Conservation (phyloP, 2,329 filamentous ascomycete species). For the Nigrospora osmanthi region DNA sequence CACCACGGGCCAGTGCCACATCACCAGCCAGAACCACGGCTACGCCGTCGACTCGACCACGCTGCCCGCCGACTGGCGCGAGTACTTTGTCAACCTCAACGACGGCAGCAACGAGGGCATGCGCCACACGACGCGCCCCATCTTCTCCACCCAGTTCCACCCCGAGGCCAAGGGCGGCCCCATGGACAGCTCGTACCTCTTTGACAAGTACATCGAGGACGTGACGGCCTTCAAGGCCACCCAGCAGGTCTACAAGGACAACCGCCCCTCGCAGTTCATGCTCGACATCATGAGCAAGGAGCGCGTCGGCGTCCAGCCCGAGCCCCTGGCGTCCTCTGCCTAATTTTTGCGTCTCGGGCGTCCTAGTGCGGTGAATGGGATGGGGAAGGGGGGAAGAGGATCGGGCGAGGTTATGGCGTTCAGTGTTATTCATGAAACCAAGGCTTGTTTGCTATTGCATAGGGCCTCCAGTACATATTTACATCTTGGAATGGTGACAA, state of each 20-base stretch:
- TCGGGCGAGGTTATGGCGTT: constrained; percentile 1
- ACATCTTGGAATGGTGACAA: no score
- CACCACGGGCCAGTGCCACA: constrained; percentile 95
- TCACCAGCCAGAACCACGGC: constrained; percentile 97
- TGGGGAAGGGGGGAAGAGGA: no score
- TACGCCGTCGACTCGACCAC: constrained; percentile 88
- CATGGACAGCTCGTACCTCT: constrained; percentile 90
- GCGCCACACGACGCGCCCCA: constrained; percentile 91
- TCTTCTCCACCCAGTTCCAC: constrained; percentile 98
- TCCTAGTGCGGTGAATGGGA: background rate
- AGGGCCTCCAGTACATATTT: no score
- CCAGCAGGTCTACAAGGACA: constrained; percentile 74
- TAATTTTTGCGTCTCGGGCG: constrained; percentile 13
- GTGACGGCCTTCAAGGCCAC: constrained; percentile 83
- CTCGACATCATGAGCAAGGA: constrained; percentile 90
- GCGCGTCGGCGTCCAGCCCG: constrained; percentile 80
- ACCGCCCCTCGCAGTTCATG: constrained; percentile 77
- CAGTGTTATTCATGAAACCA: background rate
- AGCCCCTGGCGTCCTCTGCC: constrained; percentile 44
- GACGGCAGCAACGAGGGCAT: constrained; percentile 96
- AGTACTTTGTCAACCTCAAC: constrained; percentile 98
- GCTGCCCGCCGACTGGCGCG: constrained; percentile 81
- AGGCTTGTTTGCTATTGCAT: no score
- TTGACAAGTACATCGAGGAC: constrained; percentile 91
- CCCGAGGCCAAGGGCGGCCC: constrained; percentile 97